phyloP scores from a whole-genome alignment of 179 eudicot genomes.

The Beta corolliflora region DNA sequence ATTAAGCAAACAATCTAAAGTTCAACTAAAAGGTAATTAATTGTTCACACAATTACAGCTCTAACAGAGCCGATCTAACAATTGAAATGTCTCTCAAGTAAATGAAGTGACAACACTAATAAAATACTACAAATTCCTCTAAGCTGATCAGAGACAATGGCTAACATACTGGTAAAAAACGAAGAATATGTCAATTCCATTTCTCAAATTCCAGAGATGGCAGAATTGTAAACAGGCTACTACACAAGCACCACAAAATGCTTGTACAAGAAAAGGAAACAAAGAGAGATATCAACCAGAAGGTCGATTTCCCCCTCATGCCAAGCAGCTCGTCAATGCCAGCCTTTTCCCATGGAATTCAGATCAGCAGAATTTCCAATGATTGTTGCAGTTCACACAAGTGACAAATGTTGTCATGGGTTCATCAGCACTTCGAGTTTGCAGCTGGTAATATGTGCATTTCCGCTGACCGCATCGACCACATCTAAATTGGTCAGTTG shows the following conservation, averaged over 20 bases:
- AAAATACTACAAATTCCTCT: neutral
- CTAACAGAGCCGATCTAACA: conserved; percentile 7
- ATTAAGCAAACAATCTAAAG: neutral
- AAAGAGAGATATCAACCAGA: neutral
- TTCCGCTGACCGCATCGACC: conserved; percentile 67
- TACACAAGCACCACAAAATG: conserved; percentile 11
- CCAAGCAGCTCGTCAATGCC: conserved; percentile 2
- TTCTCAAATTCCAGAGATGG: conserved; percentile 13
- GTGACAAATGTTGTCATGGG: conserved; percentile 82
- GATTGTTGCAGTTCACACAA: conserved; percentile 65
- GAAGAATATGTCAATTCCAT: neutral
- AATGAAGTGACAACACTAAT: neutral
- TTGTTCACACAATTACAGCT: conserved; percentile 9
- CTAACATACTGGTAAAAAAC: neutral
- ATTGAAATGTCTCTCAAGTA: neutral
- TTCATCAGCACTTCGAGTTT: conserved; percentile 81
- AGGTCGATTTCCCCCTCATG: neutral
- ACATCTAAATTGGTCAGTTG: conserved; percentile 65
- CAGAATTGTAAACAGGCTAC: neutral
- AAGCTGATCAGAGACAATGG: conserved; percentile 5
- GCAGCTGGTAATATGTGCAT: conserved; percentile 70
- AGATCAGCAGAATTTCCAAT: conserved; percentile 49
- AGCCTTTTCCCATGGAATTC: neutral
- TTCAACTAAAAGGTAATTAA: neutral
- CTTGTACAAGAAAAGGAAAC: neutral